Evolutionary conservation across 2,329 filamentous ascomycete species (phyloP).

Genomic region (Aspergillus sp.): DNA sequence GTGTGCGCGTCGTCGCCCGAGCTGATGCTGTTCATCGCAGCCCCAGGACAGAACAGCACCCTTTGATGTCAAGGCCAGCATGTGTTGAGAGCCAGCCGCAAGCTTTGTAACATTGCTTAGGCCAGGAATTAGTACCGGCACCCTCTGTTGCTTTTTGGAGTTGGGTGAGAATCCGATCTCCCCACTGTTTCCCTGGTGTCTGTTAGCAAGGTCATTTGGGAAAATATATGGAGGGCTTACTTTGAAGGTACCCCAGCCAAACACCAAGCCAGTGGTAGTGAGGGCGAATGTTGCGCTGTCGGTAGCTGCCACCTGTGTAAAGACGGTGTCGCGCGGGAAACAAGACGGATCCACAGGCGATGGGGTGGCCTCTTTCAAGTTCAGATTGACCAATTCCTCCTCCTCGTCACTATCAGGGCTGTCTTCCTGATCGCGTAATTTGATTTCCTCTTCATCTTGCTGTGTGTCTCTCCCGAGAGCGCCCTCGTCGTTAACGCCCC

Average conservation of each 20-base stretch:
- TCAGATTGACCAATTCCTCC: background rate
- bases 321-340: slow-evolving; percentile 63
- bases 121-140: slow-evolving; percentile 46
- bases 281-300: slow-evolving; percentile 76
- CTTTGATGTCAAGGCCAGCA: slow-evolving; percentile 65
- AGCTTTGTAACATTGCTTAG: slow-evolving; percentile 66
- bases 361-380: slow-evolving; percentile 61
- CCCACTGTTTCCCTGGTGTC: slow-evolving; percentile 52
- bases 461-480: slow-evolving; percentile 71
- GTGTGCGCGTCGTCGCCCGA: slow-evolving; percentile 57
- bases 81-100: slow-evolving; percentile 68
- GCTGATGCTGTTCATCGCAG: slow-evolving; percentile 68
- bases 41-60: slow-evolving; percentile 71
- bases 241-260: slow-evolving; percentile 82
- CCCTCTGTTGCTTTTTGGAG: slow-evolving; percentile 40
- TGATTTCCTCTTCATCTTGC: slow-evolving; percentile 51
- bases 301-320: slow-evolving; percentile 67
- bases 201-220: no score
- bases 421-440: slow-evolving; percentile 40
- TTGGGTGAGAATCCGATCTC: slow-evolving; percentile 54
- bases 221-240: slow-evolving; percentile 41
- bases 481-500: slow-evolving; percentile 83
- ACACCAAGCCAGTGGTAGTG: slow-evolving; percentile 72
- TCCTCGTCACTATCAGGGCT: background rate
- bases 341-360: slow-evolving; percentile 53